Conservation (phyloP, 192 early-diverging fungal genomes). For the Coemansia aciculifera region DNA sequence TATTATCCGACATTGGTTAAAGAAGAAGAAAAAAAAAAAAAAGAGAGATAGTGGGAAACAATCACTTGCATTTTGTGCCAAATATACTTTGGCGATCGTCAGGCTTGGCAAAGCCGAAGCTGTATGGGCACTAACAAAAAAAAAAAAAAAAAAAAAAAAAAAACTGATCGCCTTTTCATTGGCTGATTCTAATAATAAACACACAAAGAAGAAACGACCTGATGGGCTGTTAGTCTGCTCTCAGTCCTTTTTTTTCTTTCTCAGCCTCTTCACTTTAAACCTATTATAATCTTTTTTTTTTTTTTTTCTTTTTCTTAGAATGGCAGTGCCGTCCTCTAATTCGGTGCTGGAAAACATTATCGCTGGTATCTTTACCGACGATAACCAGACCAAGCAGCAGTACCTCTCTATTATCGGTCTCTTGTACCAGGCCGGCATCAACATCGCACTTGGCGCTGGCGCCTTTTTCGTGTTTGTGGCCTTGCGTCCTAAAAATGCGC, state of each 20-base stretch:
- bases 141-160: not conserved
- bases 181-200: not conserved
- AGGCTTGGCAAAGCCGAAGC: not conserved
- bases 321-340: slow-evolving; percentile 2
- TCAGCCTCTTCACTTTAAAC: not conserved
- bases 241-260: not conserved
- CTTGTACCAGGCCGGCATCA: slow-evolving; percentile 62
- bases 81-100: not conserved
- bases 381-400: slow-evolving; percentile 43
- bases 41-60: not conserved
- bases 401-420: slow-evolving; percentile 59
- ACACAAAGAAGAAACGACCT: not conserved
- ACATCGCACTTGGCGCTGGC: slow-evolving; percentile 58
- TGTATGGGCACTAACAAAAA: not conserved
- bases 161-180: not conserved
- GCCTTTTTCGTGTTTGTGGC: slow-evolving; percentile 59
- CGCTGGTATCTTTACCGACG: slow-evolving; percentile 49
- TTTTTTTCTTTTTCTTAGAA: slow-evolving; percentile 1
- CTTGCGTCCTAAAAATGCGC: slow-evolving; percentile 60
- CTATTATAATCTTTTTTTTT: not conserved
- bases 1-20: not conserved
- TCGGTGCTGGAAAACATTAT: slow-evolving; percentile 47
- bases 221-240: too few relatives aligned
- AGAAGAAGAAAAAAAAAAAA: not conserved
- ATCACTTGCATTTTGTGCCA: too few relatives aligned